These are phyloP conservation scores for Colletotrichum costaricense DNA, from an alignment of 2,329 filamentous ascomycete genomes.

Conservation along the genomic window DNA sequence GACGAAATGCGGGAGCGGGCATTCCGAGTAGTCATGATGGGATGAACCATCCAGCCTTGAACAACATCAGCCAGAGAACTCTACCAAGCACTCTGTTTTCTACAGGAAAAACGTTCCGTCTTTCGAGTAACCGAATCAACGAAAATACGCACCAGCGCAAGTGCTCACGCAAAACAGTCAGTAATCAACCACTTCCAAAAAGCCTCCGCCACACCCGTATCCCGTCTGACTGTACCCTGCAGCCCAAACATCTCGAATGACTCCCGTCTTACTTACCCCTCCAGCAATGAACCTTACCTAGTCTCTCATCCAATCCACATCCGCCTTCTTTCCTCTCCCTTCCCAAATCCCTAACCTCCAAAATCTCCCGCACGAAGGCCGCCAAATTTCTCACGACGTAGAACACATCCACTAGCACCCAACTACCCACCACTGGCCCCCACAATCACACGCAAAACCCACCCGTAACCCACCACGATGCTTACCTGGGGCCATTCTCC, in stretches of 20 bases:
- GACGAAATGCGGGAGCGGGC: neutral
- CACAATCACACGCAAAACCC: neutral
- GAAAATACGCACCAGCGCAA: no score
- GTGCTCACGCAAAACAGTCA: neutral
- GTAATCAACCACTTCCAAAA: neutral
- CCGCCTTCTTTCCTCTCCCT: neutral
- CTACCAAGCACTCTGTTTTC: neutral
- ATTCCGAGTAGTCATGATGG: neutral
- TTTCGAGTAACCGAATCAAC: neutral
- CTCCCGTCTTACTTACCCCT: neutral
- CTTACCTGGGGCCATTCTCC: neutral
- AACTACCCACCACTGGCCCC: no score
- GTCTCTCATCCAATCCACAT: neutral
- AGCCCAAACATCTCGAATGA: neutral
- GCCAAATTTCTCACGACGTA: no score
- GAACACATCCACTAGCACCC: no score
- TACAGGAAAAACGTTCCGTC: neutral
- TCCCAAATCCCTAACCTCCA: neutral
- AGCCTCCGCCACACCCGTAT: conserved; percentile 19
- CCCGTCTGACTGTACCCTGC: conserved; percentile 10
- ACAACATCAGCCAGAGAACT: conserved; percentile 10
- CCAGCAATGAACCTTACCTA: neutral
- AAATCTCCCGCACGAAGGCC: neutral
- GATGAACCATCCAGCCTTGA: neutral
- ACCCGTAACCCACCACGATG: neutral